Base-by-base conservation (phyloP, 2,329 filamentous ascomycete genomes). In the Monosporascus sp. region DNA sequence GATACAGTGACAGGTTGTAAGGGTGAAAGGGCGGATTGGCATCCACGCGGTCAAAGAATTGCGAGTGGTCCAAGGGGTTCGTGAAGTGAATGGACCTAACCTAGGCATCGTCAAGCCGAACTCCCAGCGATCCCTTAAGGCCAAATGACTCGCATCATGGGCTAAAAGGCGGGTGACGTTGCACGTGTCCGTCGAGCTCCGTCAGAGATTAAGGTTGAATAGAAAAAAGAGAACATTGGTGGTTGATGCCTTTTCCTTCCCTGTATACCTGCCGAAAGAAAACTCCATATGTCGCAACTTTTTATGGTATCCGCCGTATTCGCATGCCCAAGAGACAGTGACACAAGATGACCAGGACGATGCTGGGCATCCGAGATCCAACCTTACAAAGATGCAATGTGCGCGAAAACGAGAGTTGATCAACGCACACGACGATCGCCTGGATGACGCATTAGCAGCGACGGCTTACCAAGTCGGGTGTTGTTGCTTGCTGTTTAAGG, bases 1-100 rank as follows among this genome's bases (percentile, higher is more conserved):
- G 65, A 67, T 68, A 68, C 66, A 68, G 65, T 63, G 64, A 64
- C 59, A 64, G 59, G 64, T 58, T 64, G 63, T 54, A 57, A 58
- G 53, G 52, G 56, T 57, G 56, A 56, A 62, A 58, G 59, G 60
- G 60, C 57, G 61, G 61, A 57, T 56, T 62, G 62, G 63, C 58
- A 60, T 59, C 63, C 62, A 67, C 62, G 60, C 56, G 61, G 57
- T 60, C 62, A 58, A 58, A 53, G 51, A 55, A 54, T 52, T 54
- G 51, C 51, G 52, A 53, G 55, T 60, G 58, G 60, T 64, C 63
- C 63, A 65, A 60, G 53, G 59, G 57, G 54, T 41, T 45, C 47
- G 45, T 27, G 51, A 49, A 49, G 51, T 45, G 44, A 41, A 50
- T 44, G 52, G 54, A 57, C 56, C 47, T 51, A 53, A 52, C 57